A percentile compares a stretch with the other conserved stretches of the same genome.
These are phyloP conservation scores for Mycothermus thermophilus DNA, from an alignment of 495 filamentous ascomycete genomes.

Conservation along the genomic window DNA sequence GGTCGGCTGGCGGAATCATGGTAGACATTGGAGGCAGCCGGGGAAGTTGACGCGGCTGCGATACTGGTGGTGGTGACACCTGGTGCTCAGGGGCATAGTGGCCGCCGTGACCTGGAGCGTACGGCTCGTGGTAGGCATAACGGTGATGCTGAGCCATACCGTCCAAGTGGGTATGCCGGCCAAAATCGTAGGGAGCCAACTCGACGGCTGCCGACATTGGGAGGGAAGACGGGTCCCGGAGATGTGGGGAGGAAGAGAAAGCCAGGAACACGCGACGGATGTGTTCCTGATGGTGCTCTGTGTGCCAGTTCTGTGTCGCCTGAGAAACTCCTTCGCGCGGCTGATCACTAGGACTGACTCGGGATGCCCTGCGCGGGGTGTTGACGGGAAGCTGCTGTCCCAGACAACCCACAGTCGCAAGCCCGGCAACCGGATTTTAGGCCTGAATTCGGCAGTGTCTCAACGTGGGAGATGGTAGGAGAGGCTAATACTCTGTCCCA, in stretches of 20 bases:
- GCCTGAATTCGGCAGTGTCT: constrained; percentile 12
- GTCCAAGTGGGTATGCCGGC: constrained; percentile 31
- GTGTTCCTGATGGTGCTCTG: too few relatives aligned
- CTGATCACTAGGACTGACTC: constrained; percentile 1
- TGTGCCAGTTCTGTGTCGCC: constrained; percentile 7
- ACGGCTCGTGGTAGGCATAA: constrained; percentile 28
- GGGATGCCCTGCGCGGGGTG: constrained; percentile 8
- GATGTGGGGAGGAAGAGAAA: too few relatives aligned
- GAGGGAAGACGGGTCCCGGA: too few relatives aligned
- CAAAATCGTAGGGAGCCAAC: constrained; percentile 25
- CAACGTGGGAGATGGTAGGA: constrained; percentile 8
- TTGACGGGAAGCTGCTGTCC: too few relatives aligned
- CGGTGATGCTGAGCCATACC: constrained; percentile 32
- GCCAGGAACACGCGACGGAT: too few relatives aligned
- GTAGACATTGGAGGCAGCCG: constrained; percentile 20
- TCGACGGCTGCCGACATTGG: constrained; percentile 29
- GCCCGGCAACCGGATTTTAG: constrained; percentile 17
- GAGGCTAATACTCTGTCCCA: too few relatives aligned
- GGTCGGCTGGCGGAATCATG: constrained; percentile 14
- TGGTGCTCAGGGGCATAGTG: constrained; percentile 28
- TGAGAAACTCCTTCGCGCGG: background rate
- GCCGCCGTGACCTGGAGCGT: constrained; percentile 18
- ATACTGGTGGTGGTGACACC: constrained; percentile 8
- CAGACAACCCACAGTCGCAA: constrained; percentile 12
- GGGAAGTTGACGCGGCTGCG: constrained; percentile 10